Base-by-base conservation (phyloP, 805 yeast species). In the Alloascoidea africana region DNA sequence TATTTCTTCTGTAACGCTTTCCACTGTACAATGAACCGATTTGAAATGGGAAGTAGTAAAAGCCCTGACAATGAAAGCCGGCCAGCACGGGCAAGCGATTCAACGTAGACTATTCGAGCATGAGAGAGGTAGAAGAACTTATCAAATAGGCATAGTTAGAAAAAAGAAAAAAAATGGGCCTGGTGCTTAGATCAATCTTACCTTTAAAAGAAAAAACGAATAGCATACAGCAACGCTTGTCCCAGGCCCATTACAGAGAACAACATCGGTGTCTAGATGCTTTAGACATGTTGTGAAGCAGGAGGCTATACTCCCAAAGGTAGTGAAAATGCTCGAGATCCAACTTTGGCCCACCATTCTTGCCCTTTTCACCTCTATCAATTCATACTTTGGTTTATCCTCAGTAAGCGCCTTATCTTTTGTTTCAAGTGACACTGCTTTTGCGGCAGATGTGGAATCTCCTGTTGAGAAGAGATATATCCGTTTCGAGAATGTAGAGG, bases 11-110 rank as follows among this genome's bases (percentile, higher is more conserved):
- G 63, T 39, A 91, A 60, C 17, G 64, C 62, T 17, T 70, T 71
- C 98, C 98, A 91, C 54, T 91, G 98, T 5, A 91, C 97, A 1
- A 91, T 50, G 42, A 91, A 81, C 16, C 87, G 62, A 52, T 85
- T 81, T 3, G 76, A 64, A 3, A 91, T 59, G 3, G 85, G 85
- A 43, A 80, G 62, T 11, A 89, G 51, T 14, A 91, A 53, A 36
- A 57, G 51, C 0, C 97, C 98, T 14, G 87, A 75, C 19, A 86
- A 57, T 50, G 96, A 85, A 38, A 91, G 63, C 2, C 62, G 58
- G 38, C 65, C 62, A 5, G 86, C 95, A 33, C 97, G 62, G 0
- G 97, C 96, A 33, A 89, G 62, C 36, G 91, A 77, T 55, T 89
- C 97, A 17, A 89, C 62, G 50, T 89, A 91, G 1, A 91, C 55